Evolutionary conservation across 2,329 filamentous ascomycete genomes (phyloP).

Genomic region (Trichoderma cornu-damae): DNA sequence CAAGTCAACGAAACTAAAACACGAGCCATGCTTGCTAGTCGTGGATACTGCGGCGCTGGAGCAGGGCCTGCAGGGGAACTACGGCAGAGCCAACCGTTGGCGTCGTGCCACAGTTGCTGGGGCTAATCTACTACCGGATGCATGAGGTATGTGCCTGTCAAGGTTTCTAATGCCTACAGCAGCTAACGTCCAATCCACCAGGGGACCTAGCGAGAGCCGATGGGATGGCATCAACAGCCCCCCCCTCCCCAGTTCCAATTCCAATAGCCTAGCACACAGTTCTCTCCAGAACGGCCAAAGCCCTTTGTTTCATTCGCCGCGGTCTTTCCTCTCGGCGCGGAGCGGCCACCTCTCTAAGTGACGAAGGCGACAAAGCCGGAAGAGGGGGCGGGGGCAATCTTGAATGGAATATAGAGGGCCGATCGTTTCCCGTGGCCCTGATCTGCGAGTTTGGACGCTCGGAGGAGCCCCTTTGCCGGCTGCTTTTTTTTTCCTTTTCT

Average conservation of each 20-base stretch:
- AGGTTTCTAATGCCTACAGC: neutral
- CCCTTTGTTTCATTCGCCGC: conserved; percentile 5
- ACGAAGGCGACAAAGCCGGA: conserved; percentile 1
- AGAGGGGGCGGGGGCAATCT: neutral
- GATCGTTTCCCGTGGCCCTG: neutral
- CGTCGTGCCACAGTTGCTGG: neutral
- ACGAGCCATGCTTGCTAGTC: no score
- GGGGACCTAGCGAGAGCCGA: conserved; percentile 11
- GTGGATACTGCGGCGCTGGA: neutral
- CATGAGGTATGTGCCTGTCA: neutral
- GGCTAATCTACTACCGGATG: neutral
- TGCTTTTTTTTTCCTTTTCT: neutral
- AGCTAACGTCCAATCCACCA: neutral
- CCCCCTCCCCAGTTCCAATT: neutral
- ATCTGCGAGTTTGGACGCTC: neutral
- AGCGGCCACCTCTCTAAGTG: conserved; percentile 7
- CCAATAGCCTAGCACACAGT: neutral
- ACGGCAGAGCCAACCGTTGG: conserved; percentile 3
- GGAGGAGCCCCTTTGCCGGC: neutral
- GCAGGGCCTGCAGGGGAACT: conserved; percentile 4
- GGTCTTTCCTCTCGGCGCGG: neutral
- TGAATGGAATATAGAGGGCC: neutral
- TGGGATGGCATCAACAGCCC: neutral
- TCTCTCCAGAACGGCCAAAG: neutral
- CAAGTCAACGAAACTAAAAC: no score